phyloP scores from a whole-genome alignment of 768 basidiomycete species.

The Mycena latifolia region DNA sequence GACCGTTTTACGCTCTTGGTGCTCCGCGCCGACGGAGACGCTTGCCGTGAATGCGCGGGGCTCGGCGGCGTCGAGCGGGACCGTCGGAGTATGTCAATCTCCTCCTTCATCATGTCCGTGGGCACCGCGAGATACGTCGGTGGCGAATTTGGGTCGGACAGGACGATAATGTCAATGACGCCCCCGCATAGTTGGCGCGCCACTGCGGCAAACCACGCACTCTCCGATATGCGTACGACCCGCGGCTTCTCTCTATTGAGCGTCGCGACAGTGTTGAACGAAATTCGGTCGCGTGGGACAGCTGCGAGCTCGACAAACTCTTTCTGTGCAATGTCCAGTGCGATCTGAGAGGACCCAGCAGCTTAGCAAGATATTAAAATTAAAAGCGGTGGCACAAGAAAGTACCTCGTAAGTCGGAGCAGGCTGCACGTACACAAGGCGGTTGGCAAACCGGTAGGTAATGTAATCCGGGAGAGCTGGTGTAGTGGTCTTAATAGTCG shows the following conservation, averaged over 20 bases:
- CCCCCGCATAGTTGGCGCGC: conserved; percentile 58
- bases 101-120: conserved; percentile 38
- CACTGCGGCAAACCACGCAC: conserved; percentile 61
- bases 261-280: conserved; percentile 54
- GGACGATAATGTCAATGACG: conserved; percentile 58
- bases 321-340: conserved; percentile 61
- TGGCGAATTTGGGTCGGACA: conserved; percentile 49
- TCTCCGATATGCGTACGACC: conserved; percentile 63
- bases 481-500: conserved; percentile 35
- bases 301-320: conserved; percentile 59
- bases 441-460: conserved; percentile 58
- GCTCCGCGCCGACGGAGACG: conserved; percentile 39
- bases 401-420: conserved; percentile 58
- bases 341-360: conserved; percentile 34
- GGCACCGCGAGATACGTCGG: conserved; percentile 59
- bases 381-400: conserved; percentile 1
- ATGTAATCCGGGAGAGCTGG: conserved; percentile 56
- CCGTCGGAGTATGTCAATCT: conserved; percentile 33
- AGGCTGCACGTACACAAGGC: conserved; percentile 66
- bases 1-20: conserved; percentile 37
- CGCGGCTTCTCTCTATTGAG: conserved; percentile 46
- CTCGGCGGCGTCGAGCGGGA: conserved; percentile 44
- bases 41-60: conserved; percentile 36
- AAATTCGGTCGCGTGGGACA: conserved; percentile 55
- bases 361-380: neutral